These are phyloP conservation scores for Tricladium varicosporioides DNA, from an alignment of 2,329 filamentous ascomycete genomes.

Conservation along the genomic window DNA sequence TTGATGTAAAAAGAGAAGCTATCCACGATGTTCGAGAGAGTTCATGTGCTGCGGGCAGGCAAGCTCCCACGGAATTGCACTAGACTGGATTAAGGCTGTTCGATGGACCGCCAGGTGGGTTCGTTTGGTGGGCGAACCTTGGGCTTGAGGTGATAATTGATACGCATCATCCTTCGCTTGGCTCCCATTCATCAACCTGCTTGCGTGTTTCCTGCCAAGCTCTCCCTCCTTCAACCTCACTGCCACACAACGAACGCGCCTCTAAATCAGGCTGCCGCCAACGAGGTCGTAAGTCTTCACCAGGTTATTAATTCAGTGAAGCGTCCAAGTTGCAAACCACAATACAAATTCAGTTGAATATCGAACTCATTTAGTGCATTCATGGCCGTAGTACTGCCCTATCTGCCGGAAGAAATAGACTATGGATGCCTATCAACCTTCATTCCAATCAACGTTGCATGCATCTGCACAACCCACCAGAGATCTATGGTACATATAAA, in stretches of 20 bases:
- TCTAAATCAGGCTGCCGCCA: constrained; percentile 1
- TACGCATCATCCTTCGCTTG: too few relatives aligned
- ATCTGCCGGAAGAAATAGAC: too few relatives aligned
- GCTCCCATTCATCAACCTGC: background rate
- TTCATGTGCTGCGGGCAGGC: background rate
- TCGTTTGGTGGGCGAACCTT: too few relatives aligned
- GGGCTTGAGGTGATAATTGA: too few relatives aligned
- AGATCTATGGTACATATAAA: constrained; percentile 32
- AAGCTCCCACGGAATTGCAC: background rate
- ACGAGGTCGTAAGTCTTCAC: too few relatives aligned
- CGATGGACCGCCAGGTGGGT: too few relatives aligned
- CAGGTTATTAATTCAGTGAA: background rate
- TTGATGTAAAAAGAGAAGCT: background rate
- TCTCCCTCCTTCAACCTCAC: background rate
- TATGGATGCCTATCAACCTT: constrained; percentile 19
- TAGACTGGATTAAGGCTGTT: background rate
- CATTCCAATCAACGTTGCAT: constrained; percentile 19
- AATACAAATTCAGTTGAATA: too few relatives aligned
- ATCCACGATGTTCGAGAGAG: background rate
- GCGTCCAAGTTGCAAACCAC: background rate
- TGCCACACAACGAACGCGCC: background rate
- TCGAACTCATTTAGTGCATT: too few relatives aligned
- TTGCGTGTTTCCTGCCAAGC: constrained; percentile 4
- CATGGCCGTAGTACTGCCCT: too few relatives aligned
- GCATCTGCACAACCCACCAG: constrained; percentile 15